A percentile compares a stretch with the other conserved stretches of the same genome.
phyloP scores from a whole-genome alignment of 2,329 filamentous ascomycete species.

The Pseudogymnoascus sp. region DNA sequence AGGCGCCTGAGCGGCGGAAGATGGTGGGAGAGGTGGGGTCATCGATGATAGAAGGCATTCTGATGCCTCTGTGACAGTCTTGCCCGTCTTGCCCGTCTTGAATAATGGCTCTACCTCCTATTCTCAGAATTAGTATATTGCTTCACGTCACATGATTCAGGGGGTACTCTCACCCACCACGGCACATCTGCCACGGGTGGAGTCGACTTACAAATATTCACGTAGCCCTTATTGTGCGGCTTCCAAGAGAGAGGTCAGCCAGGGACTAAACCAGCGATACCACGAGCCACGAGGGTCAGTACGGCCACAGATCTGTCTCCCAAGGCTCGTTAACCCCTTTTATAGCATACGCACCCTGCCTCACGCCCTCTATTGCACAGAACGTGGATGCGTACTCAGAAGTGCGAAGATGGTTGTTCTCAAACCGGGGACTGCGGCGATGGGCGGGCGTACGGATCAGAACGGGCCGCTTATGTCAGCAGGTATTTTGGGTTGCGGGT shows the following conservation, averaged over 20 bases:
- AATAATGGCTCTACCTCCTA: background rate
- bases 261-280: background rate
- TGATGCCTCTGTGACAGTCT: slow-evolving; percentile 9
- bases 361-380: background rate
- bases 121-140: background rate
- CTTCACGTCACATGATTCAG: slow-evolving; percentile 2
- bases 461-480: background rate
- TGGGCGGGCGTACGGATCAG: background rate
- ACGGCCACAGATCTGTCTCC: background rate
- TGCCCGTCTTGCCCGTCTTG: background rate
- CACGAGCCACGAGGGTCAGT: background rate
- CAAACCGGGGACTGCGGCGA: background rate
- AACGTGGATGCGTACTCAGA: slow-evolving; percentile 1
- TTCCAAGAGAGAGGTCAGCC: background rate
- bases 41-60: slow-evolving; percentile 56
- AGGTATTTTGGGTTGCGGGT: background rate
- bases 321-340: background rate
- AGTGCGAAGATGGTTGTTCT: slow-evolving; percentile 6
- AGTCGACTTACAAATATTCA: background rate
- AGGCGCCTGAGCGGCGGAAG: slow-evolving; percentile 45
- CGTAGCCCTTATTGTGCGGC: background rate
- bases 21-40: slow-evolving; percentile 50
- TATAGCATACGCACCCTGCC: background rate
- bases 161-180: background rate
- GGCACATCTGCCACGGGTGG: background rate